Evolutionary conservation across 176 grass and related monocot species (phyloP).

Genomic region (Oryza meridionalis): DNA sequence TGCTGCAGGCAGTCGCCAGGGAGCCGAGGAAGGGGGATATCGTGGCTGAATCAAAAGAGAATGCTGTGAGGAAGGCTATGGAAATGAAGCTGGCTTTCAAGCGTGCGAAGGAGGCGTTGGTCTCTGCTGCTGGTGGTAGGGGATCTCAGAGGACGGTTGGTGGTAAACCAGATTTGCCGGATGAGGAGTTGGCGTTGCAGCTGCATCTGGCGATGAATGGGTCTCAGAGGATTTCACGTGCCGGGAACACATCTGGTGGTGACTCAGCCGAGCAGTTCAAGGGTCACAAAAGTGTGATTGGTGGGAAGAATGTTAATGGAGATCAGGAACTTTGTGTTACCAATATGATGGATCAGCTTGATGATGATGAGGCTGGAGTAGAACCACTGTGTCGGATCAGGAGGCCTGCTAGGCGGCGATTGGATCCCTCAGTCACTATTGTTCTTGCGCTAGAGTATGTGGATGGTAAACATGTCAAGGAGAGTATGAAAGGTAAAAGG

Average conservation of each 20-base stretch:
- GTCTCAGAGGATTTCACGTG: slow-evolving; percentile 66
- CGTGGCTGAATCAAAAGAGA: slow-evolving; percentile 7
- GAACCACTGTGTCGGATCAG: not conserved
- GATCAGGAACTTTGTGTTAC: slow-evolving; percentile 47
- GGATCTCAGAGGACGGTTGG: not conserved
- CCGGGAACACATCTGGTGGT: slow-evolving; percentile 25
- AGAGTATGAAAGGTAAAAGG: slow-evolving; percentile 33
- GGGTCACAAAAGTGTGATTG: slow-evolving; percentile 8
- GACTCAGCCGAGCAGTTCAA: not conserved
- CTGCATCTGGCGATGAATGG: slow-evolving; percentile 78
- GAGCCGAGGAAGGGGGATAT: slow-evolving; percentile 27
- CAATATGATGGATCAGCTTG: slow-evolving; percentile 58
- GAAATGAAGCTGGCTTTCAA: slow-evolving; percentile 32
- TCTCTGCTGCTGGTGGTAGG: not conserved
- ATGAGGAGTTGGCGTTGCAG: slow-evolving; percentile 63
- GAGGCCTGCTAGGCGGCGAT: not conserved
- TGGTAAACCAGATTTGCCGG: slow-evolving; percentile 17
- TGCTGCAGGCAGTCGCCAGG: slow-evolving; percentile 23
- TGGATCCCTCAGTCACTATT: slow-evolving; percentile 25
- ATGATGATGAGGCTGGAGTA: not conserved
- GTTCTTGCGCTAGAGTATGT: slow-evolving; percentile 47
- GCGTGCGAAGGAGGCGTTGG: slow-evolving; percentile 13
- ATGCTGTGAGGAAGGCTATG: slow-evolving; percentile 27
- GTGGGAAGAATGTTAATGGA: not conserved
- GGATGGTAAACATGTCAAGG: not conserved